These are phyloP conservation scores for Neurospora terricola DNA, from an alignment of 495 filamentous ascomycete genomes.

Conservation along the genomic window DNA sequence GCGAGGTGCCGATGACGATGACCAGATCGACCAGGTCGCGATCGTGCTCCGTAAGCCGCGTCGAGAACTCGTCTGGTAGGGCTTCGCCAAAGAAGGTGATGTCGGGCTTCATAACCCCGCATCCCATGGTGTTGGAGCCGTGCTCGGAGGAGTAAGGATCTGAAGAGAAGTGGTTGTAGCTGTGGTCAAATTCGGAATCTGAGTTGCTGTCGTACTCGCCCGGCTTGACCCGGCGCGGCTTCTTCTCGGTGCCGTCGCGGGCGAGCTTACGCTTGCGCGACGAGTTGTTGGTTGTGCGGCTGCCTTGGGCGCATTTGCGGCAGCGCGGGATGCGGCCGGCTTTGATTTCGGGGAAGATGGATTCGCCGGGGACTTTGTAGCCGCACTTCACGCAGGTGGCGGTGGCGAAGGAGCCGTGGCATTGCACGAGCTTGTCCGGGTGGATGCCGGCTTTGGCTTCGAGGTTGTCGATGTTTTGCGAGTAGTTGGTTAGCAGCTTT, in stretches of 20 bases:
- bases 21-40: conserved; percentile 76
- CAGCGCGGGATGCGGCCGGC: conserved; percentile 61
- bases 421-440: conserved; percentile 83
- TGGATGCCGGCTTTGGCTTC: conserved; percentile 78
- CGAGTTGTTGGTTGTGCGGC: conserved; percentile 33
- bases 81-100: conserved; percentile 96
- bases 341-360: conserved; percentile 69
- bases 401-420: conserved; percentile 90
- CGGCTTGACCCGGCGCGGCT: conserved; percentile 40
- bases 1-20: conserved; percentile 90
- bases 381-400: conserved; percentile 82
- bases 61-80: conserved; percentile 76
- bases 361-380: conserved; percentile 61
- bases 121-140: conserved; percentile 4
- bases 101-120: conserved; percentile 95
- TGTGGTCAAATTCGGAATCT: conserved; percentile 58
- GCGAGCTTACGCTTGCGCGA: conserved; percentile 66
- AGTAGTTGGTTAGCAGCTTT: conserved; percentile 92
- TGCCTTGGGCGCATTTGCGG: conserved; percentile 43
- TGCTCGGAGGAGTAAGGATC: not conserved
- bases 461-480: conserved; percentile 97
- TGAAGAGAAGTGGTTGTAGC: conserved; percentile 37
- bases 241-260: conserved; percentile 47
- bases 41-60: conserved; percentile 69
- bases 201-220: conserved; percentile 61